Evolutionary conservation across 352 stramenopile genomes (phyloP).

Genomic region (Globisporangium nodosum): DNA sequence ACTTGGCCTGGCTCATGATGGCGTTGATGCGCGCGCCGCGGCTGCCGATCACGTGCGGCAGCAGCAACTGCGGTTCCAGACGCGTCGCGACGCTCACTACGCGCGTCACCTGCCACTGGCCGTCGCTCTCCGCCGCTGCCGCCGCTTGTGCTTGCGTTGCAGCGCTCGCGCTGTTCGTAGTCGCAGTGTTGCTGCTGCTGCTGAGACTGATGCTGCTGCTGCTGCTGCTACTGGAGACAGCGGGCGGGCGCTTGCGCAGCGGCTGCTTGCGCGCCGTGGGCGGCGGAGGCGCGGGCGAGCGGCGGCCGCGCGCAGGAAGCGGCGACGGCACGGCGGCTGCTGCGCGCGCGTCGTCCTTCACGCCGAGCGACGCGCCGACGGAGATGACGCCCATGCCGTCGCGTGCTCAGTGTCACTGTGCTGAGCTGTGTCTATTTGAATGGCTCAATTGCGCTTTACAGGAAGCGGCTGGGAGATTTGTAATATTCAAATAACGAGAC

Average conservation of each 20-base stretch:
- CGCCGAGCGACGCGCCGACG: conserved; percentile 67
- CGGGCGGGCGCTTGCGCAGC: background rate
- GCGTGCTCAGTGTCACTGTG: background rate
- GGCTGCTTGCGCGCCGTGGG: background rate
- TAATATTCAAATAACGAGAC: no score
- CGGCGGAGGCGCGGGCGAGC: conserved; percentile 1
- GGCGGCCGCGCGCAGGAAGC: background rate
- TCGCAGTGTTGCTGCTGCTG: background rate
- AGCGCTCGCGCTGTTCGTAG: conserved; percentile 1
- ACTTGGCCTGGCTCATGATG: conserved; percentile 54
- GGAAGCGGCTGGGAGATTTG: no score
- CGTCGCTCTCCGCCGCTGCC: background rate
- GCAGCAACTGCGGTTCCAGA: conserved; percentile 30
- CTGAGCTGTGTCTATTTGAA: background rate
- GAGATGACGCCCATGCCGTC: conserved; percentile 73
- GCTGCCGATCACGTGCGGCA: conserved; percentile 42
- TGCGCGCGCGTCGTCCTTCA: conserved; percentile 26
- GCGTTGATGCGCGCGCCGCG: conserved; percentile 46
- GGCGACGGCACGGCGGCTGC: conserved; percentile 1
- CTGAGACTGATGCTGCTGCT: background rate
- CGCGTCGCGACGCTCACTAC: conserved; percentile 39
- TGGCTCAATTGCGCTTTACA: background rate
- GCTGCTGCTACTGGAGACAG: conserved; percentile 2
- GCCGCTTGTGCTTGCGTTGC: background rate
- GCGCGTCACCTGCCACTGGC: conserved; percentile 16